Conservation (phyloP, 2,329 filamentous ascomycete genomes). For the Exophiala phaeomuriformis region DNA sequence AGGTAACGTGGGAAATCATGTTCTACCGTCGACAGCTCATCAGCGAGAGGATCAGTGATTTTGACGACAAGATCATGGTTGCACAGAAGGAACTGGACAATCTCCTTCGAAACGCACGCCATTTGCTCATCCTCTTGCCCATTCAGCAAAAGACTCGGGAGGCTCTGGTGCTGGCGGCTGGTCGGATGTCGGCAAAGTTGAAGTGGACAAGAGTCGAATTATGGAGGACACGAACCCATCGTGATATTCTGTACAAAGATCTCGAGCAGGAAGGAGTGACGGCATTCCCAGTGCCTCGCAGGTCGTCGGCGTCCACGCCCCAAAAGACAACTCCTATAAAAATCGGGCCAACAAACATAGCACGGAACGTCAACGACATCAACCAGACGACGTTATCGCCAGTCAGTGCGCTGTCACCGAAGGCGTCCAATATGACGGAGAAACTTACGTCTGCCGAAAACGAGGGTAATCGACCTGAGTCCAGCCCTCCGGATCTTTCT, state of each 20-base stretch:
- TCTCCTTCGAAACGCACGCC: slow-evolving; percentile 79
- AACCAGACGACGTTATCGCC: slow-evolving; percentile 21
- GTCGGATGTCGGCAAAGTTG: slow-evolving; percentile 74
- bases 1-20: slow-evolving; percentile 81
- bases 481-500: slow-evolving; percentile 7
- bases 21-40: slow-evolving; percentile 76
- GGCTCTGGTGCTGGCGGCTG: slow-evolving; percentile 74
- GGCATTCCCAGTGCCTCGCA: slow-evolving; percentile 25
- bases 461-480: slow-evolving; percentile 6
- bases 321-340: slow-evolving; percentile 24
- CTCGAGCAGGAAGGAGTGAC: slow-evolving; percentile 62
- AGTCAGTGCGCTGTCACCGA: slow-evolving; percentile 18
- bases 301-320: slow-evolving; percentile 19
- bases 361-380: slow-evolving; percentile 19
- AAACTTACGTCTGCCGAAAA: slow-evolving; percentile 13
- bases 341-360: slow-evolving; percentile 8
- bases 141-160: slow-evolving; percentile 88
- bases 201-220: slow-evolving; percentile 94
- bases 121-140: slow-evolving; percentile 79
- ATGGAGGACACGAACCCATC: slow-evolving; percentile 84
- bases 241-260: slow-evolving; percentile 78
- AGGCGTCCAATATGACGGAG: slow-evolving; percentile 15
- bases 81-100: slow-evolving; percentile 72
- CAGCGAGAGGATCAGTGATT: slow-evolving; percentile 72
- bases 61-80: slow-evolving; percentile 66